These are phyloP conservation scores for Avena insularis DNA, from an alignment of 176 grass and related monocot genomes.

Conservation along the genomic window DNA sequence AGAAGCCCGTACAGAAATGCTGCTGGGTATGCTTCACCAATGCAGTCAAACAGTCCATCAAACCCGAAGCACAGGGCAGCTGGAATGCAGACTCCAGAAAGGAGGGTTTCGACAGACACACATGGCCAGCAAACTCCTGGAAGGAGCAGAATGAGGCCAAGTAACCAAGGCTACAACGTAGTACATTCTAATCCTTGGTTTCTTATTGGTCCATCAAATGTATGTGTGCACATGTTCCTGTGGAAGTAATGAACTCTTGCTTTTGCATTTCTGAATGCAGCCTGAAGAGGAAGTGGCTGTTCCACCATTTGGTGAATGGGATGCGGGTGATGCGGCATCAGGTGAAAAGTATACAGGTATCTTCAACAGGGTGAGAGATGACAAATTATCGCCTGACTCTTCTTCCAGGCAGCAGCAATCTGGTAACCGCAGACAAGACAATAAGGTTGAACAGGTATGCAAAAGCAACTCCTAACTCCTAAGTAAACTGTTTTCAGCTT, in stretches of 20 bases:
- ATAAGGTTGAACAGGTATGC: slow-evolving; percentile 52
- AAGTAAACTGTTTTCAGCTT: not conserved
- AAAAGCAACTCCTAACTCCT: slow-evolving; percentile 16
- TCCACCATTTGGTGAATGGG: slow-evolving; percentile 74
- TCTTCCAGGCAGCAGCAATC: slow-evolving; percentile 41
- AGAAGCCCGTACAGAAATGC: slow-evolving; percentile 52
- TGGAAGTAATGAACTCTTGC: slow-evolving; percentile 23
- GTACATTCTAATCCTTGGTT: slow-evolving; percentile 11
- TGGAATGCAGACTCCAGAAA: slow-evolving; percentile 56
- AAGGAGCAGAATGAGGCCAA: slow-evolving; percentile 48
- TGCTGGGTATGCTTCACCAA: slow-evolving; percentile 50
- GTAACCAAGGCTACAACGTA: slow-evolving; percentile 38
- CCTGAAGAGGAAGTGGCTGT: slow-evolving; percentile 57
- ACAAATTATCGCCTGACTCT: slow-evolving; percentile 49
- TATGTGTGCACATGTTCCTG: slow-evolving; percentile 8
- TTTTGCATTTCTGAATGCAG: slow-evolving; percentile 47
- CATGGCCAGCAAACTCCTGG: slow-evolving; percentile 54
- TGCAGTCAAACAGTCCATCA: slow-evolving; percentile 39
- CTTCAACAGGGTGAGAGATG: slow-evolving; percentile 62
- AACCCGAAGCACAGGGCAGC: slow-evolving; percentile 27
- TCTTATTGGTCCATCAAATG: slow-evolving; percentile 1
- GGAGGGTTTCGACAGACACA: slow-evolving; percentile 35
- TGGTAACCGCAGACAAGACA: not conserved
- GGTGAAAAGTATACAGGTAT: slow-evolving; percentile 70
- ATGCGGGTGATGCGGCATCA: slow-evolving; percentile 58